Evolutionary conservation across 306 rosid species (phyloP).

Genomic region (Trifolium fragiferum): DNA sequence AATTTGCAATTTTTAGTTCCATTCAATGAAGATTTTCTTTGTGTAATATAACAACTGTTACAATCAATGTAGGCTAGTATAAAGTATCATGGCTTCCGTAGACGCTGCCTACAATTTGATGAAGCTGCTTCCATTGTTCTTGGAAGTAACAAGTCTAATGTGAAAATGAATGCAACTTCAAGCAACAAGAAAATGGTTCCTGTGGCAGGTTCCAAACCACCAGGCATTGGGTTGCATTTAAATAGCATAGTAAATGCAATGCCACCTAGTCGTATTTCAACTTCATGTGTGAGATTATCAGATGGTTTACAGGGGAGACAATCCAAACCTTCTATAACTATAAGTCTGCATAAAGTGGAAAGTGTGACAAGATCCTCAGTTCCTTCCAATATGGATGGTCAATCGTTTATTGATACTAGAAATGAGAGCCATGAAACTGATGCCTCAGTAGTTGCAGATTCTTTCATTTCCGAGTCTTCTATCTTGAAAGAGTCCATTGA

Average conservation of each 20-base stretch:
- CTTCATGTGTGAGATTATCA: constrained; percentile 46
- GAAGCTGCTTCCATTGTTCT: constrained; percentile 46
- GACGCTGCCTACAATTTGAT: constrained; percentile 69
- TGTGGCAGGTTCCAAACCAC: constrained; percentile 51
- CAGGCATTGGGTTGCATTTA: constrained; percentile 69
- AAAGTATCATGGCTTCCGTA: constrained; percentile 51
- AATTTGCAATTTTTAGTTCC: constrained; percentile 14
- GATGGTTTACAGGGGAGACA: constrained; percentile 47
- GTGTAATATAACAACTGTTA: constrained; percentile 34
- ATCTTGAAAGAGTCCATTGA: constrained; percentile 18
- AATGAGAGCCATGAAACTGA: constrained; percentile 39
- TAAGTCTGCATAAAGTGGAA: constrained; percentile 37
- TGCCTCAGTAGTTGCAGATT: constrained; percentile 38
- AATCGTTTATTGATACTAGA: constrained; percentile 42
- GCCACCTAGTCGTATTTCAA: constrained; percentile 48
- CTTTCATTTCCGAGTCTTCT: constrained; percentile 46
- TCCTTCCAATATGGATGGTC: constrained; percentile 33
- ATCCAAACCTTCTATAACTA: constrained; percentile 40
- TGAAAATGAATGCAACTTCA: constrained; percentile 41
- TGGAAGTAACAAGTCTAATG: constrained; percentile 36
- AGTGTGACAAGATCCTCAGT: constrained; percentile 40
- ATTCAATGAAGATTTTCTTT: constrained; percentile 15
- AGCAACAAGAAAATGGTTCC: constrained; percentile 39
- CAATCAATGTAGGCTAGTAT: constrained; percentile 49
- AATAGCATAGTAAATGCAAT: constrained; percentile 67